Percentiles rank a stretch among this genome's conserved stretches.
Evolutionary conservation across 2,329 filamentous ascomycete species (phyloP).

Genomic region (Grosmannia clavigera): DNA sequence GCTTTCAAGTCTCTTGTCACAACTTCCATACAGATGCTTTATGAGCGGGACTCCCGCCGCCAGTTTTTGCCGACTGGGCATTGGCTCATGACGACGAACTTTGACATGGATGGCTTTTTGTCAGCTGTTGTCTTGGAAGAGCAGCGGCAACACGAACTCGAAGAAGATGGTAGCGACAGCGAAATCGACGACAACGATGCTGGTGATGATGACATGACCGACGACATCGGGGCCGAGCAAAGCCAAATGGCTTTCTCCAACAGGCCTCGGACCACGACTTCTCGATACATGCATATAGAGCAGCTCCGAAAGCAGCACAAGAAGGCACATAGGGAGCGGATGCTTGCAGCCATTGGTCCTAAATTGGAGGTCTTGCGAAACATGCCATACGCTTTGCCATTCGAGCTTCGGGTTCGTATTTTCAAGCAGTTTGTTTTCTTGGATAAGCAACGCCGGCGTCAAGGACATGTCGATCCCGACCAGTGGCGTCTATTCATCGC

Average conservation of each 20-base stretch:
- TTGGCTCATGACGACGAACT: conserved; percentile 83
- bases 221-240: conserved; percentile 18
- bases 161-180: conserved; percentile 49
- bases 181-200: conserved; percentile 36
- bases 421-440: conserved; percentile 85
- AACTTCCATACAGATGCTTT: conserved; percentile 71
- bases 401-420: conserved; percentile 79
- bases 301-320: conserved; percentile 50
- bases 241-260: conserved; percentile 18
- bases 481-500: conserved; percentile 55
- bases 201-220: conserved; percentile 20
- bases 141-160: conserved; percentile 58
- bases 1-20: conserved; percentile 73
- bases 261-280: conserved; percentile 43
- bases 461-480: conserved; percentile 59
- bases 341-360: conserved; percentile 69
- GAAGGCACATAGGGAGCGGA: conserved; percentile 54
- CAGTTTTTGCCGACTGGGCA: conserved; percentile 72
- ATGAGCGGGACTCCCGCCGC: conserved; percentile 83
- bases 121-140: conserved; percentile 79
- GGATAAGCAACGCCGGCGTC: conserved; percentile 62
- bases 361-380: conserved; percentile 85
- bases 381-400: conserved; percentile 95
- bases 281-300: conserved; percentile 53
- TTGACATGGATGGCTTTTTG: conserved; percentile 84